Evolutionary conservation across 2,329 filamentous ascomycete species (phyloP).

Genomic region (Aspergillus sp.): DNA sequence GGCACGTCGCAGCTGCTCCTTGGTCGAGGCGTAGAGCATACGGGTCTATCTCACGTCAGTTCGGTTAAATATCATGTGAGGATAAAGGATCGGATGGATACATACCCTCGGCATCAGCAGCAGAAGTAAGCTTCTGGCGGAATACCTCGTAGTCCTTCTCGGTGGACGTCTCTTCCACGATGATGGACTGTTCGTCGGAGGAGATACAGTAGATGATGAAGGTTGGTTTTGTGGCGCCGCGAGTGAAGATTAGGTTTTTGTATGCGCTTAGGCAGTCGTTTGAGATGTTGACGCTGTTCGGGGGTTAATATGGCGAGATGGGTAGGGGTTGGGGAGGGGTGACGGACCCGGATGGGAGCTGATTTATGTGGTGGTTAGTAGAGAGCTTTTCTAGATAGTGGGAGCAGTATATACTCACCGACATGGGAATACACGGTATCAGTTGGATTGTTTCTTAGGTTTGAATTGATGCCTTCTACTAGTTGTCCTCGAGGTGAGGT

Average conservation of each 20-base stretch:
- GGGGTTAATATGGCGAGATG: too few species aligned
- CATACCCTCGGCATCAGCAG: slow-evolving; percentile 1
- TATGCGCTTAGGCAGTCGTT: slow-evolving; percentile 7
- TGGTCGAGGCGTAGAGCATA: slow-evolving; percentile 17
- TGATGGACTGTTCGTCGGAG: slow-evolving; percentile 7
- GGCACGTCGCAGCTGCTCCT: slow-evolving; percentile 13
- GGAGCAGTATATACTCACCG: too few species aligned
- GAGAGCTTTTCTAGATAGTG: too few species aligned
- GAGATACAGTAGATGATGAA: slow-evolving; percentile 18
- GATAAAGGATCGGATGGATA: not conserved
- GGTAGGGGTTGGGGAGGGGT: too few species aligned
- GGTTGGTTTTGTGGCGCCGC: slow-evolving; percentile 1
- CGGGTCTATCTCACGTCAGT: not conserved
- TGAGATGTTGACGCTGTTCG: slow-evolving; percentile 1
- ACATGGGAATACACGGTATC: too few species aligned
- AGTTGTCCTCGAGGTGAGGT: too few species aligned
- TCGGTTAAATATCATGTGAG: not conserved
- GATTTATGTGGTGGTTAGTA: too few species aligned
- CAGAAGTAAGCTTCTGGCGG: slow-evolving; percentile 6
- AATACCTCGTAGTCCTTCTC: slow-evolving; percentile 16
- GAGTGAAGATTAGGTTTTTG: slow-evolving; percentile 3
- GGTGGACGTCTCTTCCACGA: slow-evolving; percentile 9
- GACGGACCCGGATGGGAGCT: too few species aligned
- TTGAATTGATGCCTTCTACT: too few species aligned
- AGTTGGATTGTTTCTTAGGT: too few species aligned